Evolutionary conservation across 2,329 filamentous ascomycete species (phyloP).

Genomic region (Hirsutella rhossiliensis): DNA sequence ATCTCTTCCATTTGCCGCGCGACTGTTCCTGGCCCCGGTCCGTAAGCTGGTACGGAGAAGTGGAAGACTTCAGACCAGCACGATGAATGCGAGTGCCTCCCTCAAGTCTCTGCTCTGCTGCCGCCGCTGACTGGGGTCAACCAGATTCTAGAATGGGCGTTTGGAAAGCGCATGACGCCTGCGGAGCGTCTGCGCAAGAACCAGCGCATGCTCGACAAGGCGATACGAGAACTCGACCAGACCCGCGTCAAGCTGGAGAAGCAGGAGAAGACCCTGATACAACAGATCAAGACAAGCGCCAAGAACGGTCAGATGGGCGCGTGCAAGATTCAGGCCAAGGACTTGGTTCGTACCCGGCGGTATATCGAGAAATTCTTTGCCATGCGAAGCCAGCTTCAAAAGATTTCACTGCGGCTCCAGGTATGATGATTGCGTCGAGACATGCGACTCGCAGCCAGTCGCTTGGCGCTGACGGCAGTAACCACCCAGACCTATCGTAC

Average conservation of each 20-base stretch:
- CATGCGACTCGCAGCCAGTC: too few relatives aligned
- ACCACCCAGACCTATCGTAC: slow-evolving; percentile 72
- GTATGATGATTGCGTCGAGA: slow-evolving; percentile 31
- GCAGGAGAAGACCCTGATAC: slow-evolving; percentile 93
- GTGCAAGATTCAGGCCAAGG: slow-evolving; percentile 96
- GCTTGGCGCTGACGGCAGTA: slow-evolving; percentile 4
- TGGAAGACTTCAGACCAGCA: too few relatives aligned
- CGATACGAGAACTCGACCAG: slow-evolving; percentile 88
- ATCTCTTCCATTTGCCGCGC: too few relatives aligned
- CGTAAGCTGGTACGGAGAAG: too few relatives aligned
- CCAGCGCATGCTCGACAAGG: slow-evolving; percentile 93
- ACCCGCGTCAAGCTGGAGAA: slow-evolving; percentile 94
- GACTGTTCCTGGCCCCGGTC: too few relatives aligned
- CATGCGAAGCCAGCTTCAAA: slow-evolving; percentile 94
- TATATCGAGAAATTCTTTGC: slow-evolving; percentile 98
- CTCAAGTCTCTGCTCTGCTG: slow-evolving; percentile 4
- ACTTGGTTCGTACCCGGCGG: slow-evolving; percentile 81
- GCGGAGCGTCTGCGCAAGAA: slow-evolving; percentile 86
- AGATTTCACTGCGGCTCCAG: slow-evolving; percentile 90
- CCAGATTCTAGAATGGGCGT: slow-evolving; percentile 96
- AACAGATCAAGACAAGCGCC: slow-evolving; percentile 95
- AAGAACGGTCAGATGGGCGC: slow-evolving; percentile 99
- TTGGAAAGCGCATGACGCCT: slow-evolving; percentile 98
- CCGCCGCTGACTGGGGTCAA: slow-evolving; percentile 9
- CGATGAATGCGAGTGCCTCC: slow-evolving; percentile 42